Base-by-base conservation (phyloP, 345 rosid genomes). In the Noccaea caerulescens region DNA sequence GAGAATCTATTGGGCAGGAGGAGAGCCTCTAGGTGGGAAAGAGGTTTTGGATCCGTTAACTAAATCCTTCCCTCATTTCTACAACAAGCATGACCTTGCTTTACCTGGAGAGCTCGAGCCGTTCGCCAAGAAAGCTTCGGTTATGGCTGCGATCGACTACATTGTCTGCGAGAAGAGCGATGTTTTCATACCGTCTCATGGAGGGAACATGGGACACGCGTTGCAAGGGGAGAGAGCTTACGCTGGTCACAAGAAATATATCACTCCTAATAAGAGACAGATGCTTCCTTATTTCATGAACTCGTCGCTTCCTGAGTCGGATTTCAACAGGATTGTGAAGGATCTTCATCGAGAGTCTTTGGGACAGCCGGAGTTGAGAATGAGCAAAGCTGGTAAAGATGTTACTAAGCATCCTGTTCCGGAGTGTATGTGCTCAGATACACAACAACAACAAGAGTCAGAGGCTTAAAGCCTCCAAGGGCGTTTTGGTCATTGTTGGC, bases 151-250 rank as follows among this genome's bases (percentile, higher is more conserved):
- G 25, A 80, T 92, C 3, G 99, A 95, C 74, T 87, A 80, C 72
- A 77, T 95, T 58, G 97, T 95, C 53, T 88, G 96, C 0, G 92
- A 84, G 62, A 83, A 77, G 45, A 90, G 97, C 42, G 96, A 95
- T 42, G 96, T 92, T 57, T 95, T 95, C 78, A 87, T 95, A 96
- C 92, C 99, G 14, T 95, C 99, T 43, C 98, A 92, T 12, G 99
- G 99, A 3, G 99, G 99, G 71, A 95, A 95, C 60, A 95, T 95
- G 99, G 98, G 96, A 27, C 98, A 92, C 4, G 91, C 96, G 2
- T 82, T 92, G 60, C 99, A 91, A 93, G 96, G 98, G 64, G 81
- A 93, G 23, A 53, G 97, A 62, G 98, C 98, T 10, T 93, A 81
- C 63, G 96, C 92, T 11, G 97, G 94, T 36, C 97, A 93, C 84